Percentiles rank a stretch among this genome's conserved stretches.
Evolutionary conservation across 2,329 filamentous ascomycete species (phyloP).

Genomic region (Penicillium sp.): DNA sequence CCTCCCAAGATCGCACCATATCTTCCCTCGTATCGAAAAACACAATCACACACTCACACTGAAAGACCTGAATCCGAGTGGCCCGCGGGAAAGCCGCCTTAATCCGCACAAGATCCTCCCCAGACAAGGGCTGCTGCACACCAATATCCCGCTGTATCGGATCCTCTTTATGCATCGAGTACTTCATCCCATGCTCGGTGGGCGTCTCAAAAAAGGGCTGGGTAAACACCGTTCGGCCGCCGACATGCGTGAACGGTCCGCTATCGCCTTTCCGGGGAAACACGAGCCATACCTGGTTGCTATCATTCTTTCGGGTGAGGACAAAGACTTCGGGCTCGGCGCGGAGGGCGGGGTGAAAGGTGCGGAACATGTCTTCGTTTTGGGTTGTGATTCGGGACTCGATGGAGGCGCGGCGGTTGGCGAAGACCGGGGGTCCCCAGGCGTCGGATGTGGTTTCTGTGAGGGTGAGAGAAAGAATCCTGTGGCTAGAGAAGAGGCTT

Average conservation of each 20-base stretch:
- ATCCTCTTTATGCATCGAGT: neutral
- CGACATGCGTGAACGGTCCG: neutral
- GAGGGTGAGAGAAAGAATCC: neutral
- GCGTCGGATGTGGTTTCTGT: neutral
- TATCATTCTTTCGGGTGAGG: neutral
- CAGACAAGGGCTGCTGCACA: neutral
- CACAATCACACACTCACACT: slow-evolving; percentile 4
- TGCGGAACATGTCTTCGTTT: slow-evolving; percentile 3
- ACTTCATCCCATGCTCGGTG: neutral
- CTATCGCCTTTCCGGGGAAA: neutral
- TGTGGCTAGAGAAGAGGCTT: no score
- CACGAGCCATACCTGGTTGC: neutral
- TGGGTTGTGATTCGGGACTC: neutral
- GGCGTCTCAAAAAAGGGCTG: slow-evolving; percentile 1
- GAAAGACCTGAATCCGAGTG: neutral
- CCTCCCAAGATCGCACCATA: slow-evolving; percentile 1
- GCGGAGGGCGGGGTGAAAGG: slow-evolving; percentile 1
- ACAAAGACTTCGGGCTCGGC: neutral
- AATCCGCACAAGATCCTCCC: neutral
- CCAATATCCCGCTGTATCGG: neutral
- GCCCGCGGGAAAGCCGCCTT: neutral
- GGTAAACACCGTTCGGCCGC: neutral
- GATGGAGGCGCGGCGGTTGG: neutral
- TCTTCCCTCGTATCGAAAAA: neutral
- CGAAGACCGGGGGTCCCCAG: neutral